Evolutionary conservation across 2,329 filamentous ascomycete species (phyloP).

Genomic region (Helminthosporium solani): DNA sequence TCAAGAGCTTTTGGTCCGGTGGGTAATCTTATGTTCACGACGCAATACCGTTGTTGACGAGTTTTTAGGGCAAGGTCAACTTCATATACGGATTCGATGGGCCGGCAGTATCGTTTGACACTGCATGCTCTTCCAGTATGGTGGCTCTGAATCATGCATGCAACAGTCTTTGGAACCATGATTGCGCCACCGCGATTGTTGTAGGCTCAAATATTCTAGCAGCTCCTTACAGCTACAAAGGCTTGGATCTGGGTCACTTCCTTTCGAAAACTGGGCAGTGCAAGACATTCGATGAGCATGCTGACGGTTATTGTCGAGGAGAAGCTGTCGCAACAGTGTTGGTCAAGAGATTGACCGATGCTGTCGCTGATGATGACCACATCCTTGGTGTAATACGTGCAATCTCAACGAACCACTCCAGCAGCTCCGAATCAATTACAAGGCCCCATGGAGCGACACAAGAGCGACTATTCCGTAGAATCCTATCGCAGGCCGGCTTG

Average conservation of each 20-base stretch:
- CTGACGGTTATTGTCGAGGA: conserved; percentile 41
- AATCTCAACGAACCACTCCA: conserved; percentile 36
- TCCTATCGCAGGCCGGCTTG: neutral
- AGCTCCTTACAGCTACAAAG: conserved; percentile 47
- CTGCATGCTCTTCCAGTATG: conserved; percentile 13
- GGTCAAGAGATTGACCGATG: conserved; percentile 39
- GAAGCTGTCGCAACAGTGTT: conserved; percentile 33
- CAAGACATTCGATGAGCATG: conserved; percentile 35
- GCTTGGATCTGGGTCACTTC: conserved; percentile 24
- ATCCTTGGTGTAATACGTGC: conserved; percentile 36
- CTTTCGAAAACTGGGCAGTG: conserved; percentile 28
- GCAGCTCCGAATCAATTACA: conserved; percentile 35
- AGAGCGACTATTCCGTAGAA: too few relatives aligned
- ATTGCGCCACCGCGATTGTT: conserved; percentile 20
- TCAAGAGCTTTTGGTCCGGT: conserved; percentile 55
- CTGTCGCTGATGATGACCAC: conserved; percentile 33
- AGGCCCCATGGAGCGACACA: conserved; percentile 18
- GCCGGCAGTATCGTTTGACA: conserved; percentile 13
- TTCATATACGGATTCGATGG: conserved; percentile 26
- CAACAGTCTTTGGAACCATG: conserved; percentile 15
- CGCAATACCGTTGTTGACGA: too few relatives aligned
- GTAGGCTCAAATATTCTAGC: conserved; percentile 29
- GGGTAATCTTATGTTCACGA: too few relatives aligned
- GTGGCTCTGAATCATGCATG: conserved; percentile 27
- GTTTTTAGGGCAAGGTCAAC: too few relatives aligned